Evolutionary conservation across 192 early-diverging fungal genomes (phyloP).

Genomic region (Endogone sp.): DNA sequence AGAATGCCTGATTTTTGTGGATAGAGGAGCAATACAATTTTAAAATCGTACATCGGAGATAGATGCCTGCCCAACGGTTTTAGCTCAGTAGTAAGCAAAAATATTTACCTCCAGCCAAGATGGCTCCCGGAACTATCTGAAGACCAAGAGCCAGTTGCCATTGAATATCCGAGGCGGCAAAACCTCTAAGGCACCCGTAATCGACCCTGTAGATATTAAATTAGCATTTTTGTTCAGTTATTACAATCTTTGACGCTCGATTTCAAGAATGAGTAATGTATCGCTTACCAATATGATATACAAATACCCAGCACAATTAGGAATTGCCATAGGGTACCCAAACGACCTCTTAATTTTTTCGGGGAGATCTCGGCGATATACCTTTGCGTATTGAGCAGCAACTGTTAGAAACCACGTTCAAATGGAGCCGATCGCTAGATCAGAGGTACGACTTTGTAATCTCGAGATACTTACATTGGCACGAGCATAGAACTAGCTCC

Average conservation of each 20-base stretch:
- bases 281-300: conserved; percentile 61
- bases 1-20: conserved; percentile 8
- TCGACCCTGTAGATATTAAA: conserved; percentile 12
- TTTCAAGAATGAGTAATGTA: conserved; percentile 26
- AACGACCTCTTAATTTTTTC: conserved; percentile 12
- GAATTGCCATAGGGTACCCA: conserved; percentile 15
- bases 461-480: conserved; percentile 27
- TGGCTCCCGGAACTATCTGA: conserved; percentile 14
- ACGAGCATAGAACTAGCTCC: conserved; percentile 42
- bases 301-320: conserved; percentile 24
- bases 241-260: not conserved
- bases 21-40: conserved; percentile 7
- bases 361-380: conserved; percentile 27
- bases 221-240: not conserved
- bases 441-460: no score
- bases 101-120: conserved; percentile 12
- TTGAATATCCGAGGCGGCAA: conserved; percentile 6
- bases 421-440: no score
- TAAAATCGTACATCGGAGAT: no score
- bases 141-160: conserved; percentile 24
- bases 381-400: conserved; percentile 15
- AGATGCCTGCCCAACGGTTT: no score
- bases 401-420: no score
- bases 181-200: conserved; percentile 12
- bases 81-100: no score